Base-by-base conservation (phyloP, 441 rosid genomes). In the Dalechampia spathulata region DNA sequence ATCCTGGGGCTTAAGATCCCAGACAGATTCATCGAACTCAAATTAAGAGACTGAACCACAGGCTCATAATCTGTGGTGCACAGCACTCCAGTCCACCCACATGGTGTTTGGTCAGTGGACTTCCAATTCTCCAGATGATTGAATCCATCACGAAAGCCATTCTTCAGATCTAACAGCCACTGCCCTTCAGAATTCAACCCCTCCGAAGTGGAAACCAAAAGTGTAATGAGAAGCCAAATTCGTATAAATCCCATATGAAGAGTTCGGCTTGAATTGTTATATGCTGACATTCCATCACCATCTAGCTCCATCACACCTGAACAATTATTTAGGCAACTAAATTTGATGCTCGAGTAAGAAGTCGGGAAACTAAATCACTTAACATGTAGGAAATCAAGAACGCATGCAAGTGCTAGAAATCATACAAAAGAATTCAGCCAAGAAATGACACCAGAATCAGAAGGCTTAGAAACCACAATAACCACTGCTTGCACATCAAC, bases 81-180 rank as follows among this genome's bases (percentile, higher is more conserved):
- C 55, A 75, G 77, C 63, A 93, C 92, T 55, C 99, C 96, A 36
- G 57, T 64, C 99, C 99, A 93, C 16, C 61, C 38, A 51, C 99
- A 93, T 0, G 99, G 96, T 15, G 83, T 82, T 74, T 75, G 80
- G 26, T 89, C 99, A 30, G 49, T 63, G 32, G 76, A 40, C 21
- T 79, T 83, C 99, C 99, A 93, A 44, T 74, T 79, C 58, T 63
- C 66, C 34, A 93, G 80, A 73, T 58, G 55, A 62, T 73, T 66
- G 26, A 75, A 64, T 14, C 80, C 65, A 66, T 85, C 97, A 14
- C 52, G 75, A 52, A 93, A 69, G 44, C 76, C 66, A 51, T 63
- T 86, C 78, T 82, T 93, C 57, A 89, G 58, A 63, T 85, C 83
- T 14, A 89, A 61, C 20, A 93, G 89, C 66, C 67, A 57, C 49